A percentile compares a stretch with the other conserved stretches of the same genome.
These are phyloP conservation scores for Plasmopara viticola DNA, from an alignment of 352 stramenopile genomes.

Conservation along the genomic window DNA sequence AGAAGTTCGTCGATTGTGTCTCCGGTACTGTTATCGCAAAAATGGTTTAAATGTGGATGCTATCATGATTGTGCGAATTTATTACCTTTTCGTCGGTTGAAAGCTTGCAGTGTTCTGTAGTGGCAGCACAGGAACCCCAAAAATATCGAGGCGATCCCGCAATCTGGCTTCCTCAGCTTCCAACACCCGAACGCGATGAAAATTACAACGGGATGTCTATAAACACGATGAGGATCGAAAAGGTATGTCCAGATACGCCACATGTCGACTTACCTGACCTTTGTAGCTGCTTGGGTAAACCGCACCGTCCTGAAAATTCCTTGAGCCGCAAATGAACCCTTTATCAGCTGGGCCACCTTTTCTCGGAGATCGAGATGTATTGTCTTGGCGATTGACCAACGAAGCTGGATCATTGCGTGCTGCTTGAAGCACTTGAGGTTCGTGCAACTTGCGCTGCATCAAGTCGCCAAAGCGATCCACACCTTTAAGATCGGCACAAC, in stretches of 20 bases:
- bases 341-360: conserved; percentile 30
- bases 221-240: not conserved
- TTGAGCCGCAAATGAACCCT: conserved; percentile 57
- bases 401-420: conserved; percentile 22
- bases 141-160: conserved; percentile 52
- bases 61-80: not conserved
- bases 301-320: conserved; percentile 45
- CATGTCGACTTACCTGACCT: conserved; percentile 25
- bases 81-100: conserved; percentile 1
- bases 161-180: conserved; percentile 49
- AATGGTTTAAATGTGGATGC: not conserved
- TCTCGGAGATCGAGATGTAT: conserved; percentile 17
- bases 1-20: conserved; percentile 55
- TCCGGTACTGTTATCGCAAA: conserved; percentile 10
- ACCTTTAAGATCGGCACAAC: conserved; percentile 43
- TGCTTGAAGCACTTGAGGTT: conserved; percentile 38
- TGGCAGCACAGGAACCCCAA: conserved; percentile 46
- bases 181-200: conserved; percentile 50
- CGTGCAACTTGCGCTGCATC: conserved; percentile 56
- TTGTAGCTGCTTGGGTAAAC: conserved; percentile 61
- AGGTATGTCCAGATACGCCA: not conserved
- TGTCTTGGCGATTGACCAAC: conserved; percentile 6
- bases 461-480: conserved; percentile 47
- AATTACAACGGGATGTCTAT: conserved; percentile 33
- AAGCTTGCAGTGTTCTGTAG: conserved; percentile 16